These are phyloP conservation scores for Naematelia encephala DNA, from an alignment of 768 basidiomycete species.

Conservation along the genomic window DNA sequence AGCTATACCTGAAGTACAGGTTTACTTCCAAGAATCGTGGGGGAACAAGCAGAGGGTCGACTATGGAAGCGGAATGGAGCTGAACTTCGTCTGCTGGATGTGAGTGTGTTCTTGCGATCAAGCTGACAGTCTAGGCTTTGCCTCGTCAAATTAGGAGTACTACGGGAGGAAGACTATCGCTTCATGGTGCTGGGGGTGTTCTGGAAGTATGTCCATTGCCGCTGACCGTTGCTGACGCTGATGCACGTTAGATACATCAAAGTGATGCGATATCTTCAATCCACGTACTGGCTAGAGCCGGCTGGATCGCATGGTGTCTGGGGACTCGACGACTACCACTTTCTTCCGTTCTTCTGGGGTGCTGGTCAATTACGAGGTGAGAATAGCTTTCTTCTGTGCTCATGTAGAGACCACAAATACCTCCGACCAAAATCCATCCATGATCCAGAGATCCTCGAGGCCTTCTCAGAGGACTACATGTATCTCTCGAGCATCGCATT, in stretches of 20 bases:
- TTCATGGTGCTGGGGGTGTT: conserved; percentile 79
- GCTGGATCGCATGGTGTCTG: conserved; percentile 99
- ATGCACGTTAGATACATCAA: conserved; percentile 49
- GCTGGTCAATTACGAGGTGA: conserved; percentile 44
- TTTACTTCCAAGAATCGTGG: conserved; percentile 84
- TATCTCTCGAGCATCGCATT: conserved; percentile 94
- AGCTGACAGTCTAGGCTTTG: conserved; percentile 62
- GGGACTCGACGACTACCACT: conserved; percentile 96
- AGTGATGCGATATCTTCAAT: conserved; percentile 68
- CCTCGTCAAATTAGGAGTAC: conserved; percentile 66
- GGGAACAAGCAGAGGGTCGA: conserved; percentile 88
- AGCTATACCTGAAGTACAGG: conserved; percentile 65
- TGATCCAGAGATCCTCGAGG: conserved; percentile 82
- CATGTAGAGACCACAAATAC: conserved; percentile 70
- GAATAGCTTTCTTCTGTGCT: conserved; percentile 1
- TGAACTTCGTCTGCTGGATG: conserved; percentile 97
- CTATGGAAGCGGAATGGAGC: conserved; percentile 99
- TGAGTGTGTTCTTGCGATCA: conserved; percentile 53
- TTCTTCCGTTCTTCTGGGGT: conserved; percentile 68
- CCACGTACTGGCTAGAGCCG: conserved; percentile 94
- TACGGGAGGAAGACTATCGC: conserved; percentile 64
- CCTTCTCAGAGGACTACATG: conserved; percentile 89
- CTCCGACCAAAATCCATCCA: conserved; percentile 90
- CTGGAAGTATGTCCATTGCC: conserved; percentile 65
- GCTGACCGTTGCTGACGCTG: neutral